Base-by-base conservation (phyloP, 2,329 filamentous ascomycete genomes). In the Fusarium torulosum region DNA sequence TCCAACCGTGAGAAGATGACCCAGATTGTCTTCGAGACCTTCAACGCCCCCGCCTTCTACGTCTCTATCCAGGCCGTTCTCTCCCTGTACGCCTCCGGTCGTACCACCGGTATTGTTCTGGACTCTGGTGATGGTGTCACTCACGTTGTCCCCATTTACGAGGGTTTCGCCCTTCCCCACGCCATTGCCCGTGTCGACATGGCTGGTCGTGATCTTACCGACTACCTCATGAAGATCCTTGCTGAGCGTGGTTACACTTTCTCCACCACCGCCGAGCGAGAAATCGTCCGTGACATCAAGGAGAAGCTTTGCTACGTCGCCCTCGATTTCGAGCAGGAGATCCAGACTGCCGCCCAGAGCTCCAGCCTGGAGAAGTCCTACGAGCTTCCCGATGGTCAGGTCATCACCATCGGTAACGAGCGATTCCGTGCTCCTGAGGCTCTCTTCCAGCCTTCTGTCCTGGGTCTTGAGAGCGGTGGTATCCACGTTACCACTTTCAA, bases 1-100 rank as follows among this genome's bases (percentile, higher is more conserved):
- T 97, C 93, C 88, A 99, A 99, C 90, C 93, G 96, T 91, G 96
- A 99, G 90, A 99, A 99, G 94, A 99, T 99, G 96, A 98, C 96
- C 77, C 96, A 99, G 88, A 99, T 99, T 75, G 94, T 99, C 83
- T 99, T 99, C 88, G 96, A 99, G 91, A 99, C 96, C 78, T 99
- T 99, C 91, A 98, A 99, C 88, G 95, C 96, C 78, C 96, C 96
- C 76, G 96, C 96, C 77, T 98, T 99, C 91, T 99, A 99, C 90
- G 96, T 99, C 88, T 98, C 96, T 80, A 99, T 99, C 84, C 95
- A 98, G 90, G 96, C 96, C 82, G 96, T 99, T 74, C 90, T 99
- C 78, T 99, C 96, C 72, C 92, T 99, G 83, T 99, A 99, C 87
- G 96, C 96, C 78, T 99, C 96, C 79, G 96, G 96, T 91, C 96